These are phyloP conservation scores for Fusarium subglutinans DNA, from an alignment of 2,329 filamentous ascomycete genomes.

Conservation along the genomic window DNA sequence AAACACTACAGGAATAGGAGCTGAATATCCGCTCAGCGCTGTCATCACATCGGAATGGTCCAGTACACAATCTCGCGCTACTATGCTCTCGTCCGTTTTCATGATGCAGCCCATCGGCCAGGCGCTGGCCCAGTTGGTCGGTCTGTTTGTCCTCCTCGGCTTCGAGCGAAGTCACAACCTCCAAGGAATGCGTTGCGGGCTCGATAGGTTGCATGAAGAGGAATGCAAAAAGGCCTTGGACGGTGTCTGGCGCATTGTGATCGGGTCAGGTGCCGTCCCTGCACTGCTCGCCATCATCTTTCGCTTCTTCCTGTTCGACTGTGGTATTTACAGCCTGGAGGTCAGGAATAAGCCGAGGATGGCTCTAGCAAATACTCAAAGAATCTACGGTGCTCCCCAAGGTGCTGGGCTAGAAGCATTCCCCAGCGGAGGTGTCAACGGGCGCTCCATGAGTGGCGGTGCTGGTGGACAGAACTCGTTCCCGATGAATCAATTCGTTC, in stretches of 20 bases:
- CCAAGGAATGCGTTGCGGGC: conserved; percentile 57
- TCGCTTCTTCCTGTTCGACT: conserved; percentile 73
- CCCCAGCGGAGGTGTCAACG: conserved; percentile 13
- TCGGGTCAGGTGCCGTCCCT: conserved; percentile 71
- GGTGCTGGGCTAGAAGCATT: conserved; percentile 29
- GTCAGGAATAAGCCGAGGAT: conserved; percentile 69
- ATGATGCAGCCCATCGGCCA: conserved; percentile 76
- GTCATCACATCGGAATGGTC: conserved; percentile 75
- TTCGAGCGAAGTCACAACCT: conserved; percentile 54
- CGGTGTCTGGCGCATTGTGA: conserved; percentile 73
- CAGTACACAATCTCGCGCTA: conserved; percentile 70
- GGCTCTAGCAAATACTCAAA: conserved; percentile 67
- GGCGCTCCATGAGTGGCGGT: conserved; percentile 30
- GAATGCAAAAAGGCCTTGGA: conserved; percentile 62
- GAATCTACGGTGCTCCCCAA: conserved; percentile 60
- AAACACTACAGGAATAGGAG: conserved; percentile 63
- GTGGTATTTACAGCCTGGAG: conserved; percentile 71
- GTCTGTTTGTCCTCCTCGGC: conserved; percentile 61
- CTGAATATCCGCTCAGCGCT: conserved; percentile 73
- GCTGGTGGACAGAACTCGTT: conserved; percentile 22
- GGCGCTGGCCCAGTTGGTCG: conserved; percentile 70
- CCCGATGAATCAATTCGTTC: conserved; percentile 33
- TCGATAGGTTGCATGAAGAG: conserved; percentile 55
- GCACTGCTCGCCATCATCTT: conserved; percentile 72
- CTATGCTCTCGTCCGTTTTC: conserved; percentile 74